phyloP scores from a whole-genome alignment of 768 basidiomycete genomes.

The Russula griseocarnosa region DNA sequence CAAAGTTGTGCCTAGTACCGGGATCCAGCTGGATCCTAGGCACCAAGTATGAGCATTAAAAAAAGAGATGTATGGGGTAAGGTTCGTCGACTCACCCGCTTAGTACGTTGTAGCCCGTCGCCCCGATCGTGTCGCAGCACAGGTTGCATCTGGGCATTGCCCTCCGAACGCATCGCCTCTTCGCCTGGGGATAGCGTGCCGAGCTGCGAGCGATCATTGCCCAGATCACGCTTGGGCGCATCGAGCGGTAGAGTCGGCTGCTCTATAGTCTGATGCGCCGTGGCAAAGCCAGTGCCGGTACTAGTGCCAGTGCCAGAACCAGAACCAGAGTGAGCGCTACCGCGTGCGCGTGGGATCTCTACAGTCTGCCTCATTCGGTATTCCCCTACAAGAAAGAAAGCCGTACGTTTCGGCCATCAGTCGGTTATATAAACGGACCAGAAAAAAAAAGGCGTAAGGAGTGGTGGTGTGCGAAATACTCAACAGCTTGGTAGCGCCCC shows the following conservation, averaged over 20 bases:
- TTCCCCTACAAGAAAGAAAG: slow-evolving; percentile 4
- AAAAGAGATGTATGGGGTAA: too few species aligned
- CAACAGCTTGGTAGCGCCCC: slow-evolving; percentile 23
- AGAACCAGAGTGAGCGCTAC: not conserved
- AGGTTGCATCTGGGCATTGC: slow-evolving; percentile 16
- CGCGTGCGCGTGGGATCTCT: not conserved
- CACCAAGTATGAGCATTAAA: not conserved
- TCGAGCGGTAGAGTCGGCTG: not conserved
- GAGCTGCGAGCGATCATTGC: slow-evolving; percentile 9
- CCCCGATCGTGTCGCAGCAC: slow-evolving; percentile 18
- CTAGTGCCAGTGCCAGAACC: too few species aligned
- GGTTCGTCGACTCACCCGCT: slow-evolving; percentile 11
- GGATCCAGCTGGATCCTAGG: too few species aligned
- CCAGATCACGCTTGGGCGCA: slow-evolving; percentile 7
- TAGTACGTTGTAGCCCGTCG: slow-evolving; percentile 12
- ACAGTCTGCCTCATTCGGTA: slow-evolving; percentile 17
- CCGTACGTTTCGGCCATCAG: not conserved
- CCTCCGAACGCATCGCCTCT: slow-evolving; percentile 7
- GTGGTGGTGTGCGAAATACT: not conserved
- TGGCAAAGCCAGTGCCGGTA: not conserved
- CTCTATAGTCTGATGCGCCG: not conserved
- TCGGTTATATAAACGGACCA: not conserved
- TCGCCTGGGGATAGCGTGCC: not conserved
- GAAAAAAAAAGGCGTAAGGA: not conserved
- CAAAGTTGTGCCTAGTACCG: not conserved